Base-by-base conservation (phyloP, 805 yeast genomes). In the Kregervanrija fluxuum region DNA sequence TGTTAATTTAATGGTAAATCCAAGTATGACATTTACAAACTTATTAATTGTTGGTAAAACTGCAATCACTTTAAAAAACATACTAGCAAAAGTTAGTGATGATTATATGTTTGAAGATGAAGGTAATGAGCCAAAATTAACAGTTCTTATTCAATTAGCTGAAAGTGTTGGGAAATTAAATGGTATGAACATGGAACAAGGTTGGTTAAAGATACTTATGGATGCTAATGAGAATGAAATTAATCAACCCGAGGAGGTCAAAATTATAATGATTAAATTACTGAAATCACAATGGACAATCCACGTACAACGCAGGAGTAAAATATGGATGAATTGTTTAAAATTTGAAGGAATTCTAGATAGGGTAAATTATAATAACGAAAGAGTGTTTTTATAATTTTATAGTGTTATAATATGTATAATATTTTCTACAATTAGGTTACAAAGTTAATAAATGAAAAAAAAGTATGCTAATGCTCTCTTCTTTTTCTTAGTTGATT, bases 401-500 rank as follows among this genome's bases (percentile, higher is more conserved):
- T 30, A 14, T 34, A 16, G 2, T 15, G 8, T n/a, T 40, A 33
- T 15, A 40, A 33, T 28, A 15, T 11, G 10, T n/a, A 22, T 6
- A 14, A 15, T 33, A 10, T 37, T 30, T 8, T 33, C 28, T 31
- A n/a, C 11, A 12, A 10, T 17, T n/a, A 36, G n/a, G 17, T 14
- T 32, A n/a, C 28, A 11, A 30, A 36, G 10, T 5, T 35, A 22
- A 4, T 15, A 10, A 22, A 12, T n/a, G 3, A 15, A 8, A 33
- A 16, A 28, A 28, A 37, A 37, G 6, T 15, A 2, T 9, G 17
- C 60, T 60, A 79, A 59, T 79, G 82, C 53, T 80, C 85, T 57
- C 84, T 75, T 63, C 85, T 71, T 61, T 80, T 80, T 56, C 85
- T 74, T 50, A 80, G 64, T 37, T 74, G 68, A 45, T 70, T 69